Conservation (phyloP, 805 yeast genomes). For the Suhomyces sp. region DNA sequence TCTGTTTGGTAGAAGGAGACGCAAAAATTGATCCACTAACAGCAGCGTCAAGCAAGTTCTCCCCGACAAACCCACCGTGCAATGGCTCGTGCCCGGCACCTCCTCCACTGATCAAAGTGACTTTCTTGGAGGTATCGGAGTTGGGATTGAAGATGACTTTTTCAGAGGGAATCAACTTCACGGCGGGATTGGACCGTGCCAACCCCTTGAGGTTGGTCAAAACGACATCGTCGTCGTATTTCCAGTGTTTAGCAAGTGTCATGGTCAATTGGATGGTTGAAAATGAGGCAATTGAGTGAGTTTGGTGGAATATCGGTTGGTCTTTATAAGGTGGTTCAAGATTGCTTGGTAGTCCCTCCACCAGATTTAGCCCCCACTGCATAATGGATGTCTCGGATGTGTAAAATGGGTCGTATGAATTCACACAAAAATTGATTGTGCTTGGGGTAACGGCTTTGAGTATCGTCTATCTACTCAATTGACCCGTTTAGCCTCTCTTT, state of each 20-base stretch:
- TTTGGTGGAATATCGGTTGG: too few relatives aligned
- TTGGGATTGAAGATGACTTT: constrained; percentile 50
- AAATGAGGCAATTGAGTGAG: too few relatives aligned
- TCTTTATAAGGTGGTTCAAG: too few relatives aligned
- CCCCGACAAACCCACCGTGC: constrained; percentile 89
- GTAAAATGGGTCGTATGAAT: too few relatives aligned
- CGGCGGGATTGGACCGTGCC: constrained; percentile 52
- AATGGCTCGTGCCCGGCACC: constrained; percentile 96
- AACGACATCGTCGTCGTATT: constrained; percentile 47
- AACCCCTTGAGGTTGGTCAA: constrained; percentile 52
- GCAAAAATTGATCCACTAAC: constrained; percentile 93
- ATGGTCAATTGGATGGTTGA: too few relatives aligned
- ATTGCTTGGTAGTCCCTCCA: too few relatives aligned
- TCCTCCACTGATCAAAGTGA: constrained; percentile 83
- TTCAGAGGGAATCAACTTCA: constrained; percentile 55
- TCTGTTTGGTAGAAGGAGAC: constrained; percentile 91
- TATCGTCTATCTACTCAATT: too few relatives aligned
- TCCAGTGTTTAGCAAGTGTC: constrained; percentile 49
- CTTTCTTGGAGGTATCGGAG: constrained; percentile 47
- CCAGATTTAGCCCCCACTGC: too few relatives aligned
- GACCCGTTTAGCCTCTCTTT: too few relatives aligned
- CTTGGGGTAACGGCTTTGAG: too few relatives aligned
- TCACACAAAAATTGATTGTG: too few relatives aligned
- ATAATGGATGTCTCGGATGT: too few relatives aligned
- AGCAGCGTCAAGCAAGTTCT: constrained; percentile 79